Percentiles rank a stretch among this genome's conserved stretches.
Evolutionary conservation across 306 rosid species (phyloP).

Genomic region (Dalbergia cochinchinensis): DNA sequence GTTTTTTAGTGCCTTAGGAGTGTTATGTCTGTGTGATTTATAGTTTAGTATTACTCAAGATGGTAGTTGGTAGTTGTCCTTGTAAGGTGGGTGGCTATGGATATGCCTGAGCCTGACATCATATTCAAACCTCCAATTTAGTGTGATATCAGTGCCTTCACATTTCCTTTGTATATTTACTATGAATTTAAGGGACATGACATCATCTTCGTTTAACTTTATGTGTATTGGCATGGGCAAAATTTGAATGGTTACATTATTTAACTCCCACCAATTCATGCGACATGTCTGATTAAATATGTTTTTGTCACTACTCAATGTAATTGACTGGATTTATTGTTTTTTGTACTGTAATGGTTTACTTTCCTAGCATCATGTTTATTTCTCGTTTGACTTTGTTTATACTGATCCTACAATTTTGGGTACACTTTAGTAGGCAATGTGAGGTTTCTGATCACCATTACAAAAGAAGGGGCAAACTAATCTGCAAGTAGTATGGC

Average conservation of each 20-base stretch:
- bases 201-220: conserved; percentile 11
- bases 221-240: conserved; percentile 7
- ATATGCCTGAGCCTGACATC: background rate
- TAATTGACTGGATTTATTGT: background rate
- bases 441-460: conserved; percentile 42
- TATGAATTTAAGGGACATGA: conserved; percentile 30
- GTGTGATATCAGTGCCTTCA: background rate
- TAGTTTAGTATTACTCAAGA: background rate
- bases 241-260: conserved; percentile 4
- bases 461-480: conserved; percentile 35
- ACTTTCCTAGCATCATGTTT: background rate
- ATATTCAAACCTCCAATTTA: conserved; percentile 2
- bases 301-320: conserved; percentile 20
- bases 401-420: conserved; percentile 31
- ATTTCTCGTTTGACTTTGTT: background rate
- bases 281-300: conserved; percentile 10
- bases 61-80: conserved; percentile 9
- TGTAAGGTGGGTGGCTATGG: background rate
- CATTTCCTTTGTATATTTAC: conserved; percentile 18
- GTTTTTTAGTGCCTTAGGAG: background rate
- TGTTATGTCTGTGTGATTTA: background rate
- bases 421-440: conserved; percentile 44
- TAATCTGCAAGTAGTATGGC: conserved; percentile 56
- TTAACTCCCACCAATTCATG: conserved; percentile 15
- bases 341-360: background rate